Evolutionary conservation across 2,329 filamentous ascomycete genomes (phyloP).

Genomic region (Calonectria montana): DNA sequence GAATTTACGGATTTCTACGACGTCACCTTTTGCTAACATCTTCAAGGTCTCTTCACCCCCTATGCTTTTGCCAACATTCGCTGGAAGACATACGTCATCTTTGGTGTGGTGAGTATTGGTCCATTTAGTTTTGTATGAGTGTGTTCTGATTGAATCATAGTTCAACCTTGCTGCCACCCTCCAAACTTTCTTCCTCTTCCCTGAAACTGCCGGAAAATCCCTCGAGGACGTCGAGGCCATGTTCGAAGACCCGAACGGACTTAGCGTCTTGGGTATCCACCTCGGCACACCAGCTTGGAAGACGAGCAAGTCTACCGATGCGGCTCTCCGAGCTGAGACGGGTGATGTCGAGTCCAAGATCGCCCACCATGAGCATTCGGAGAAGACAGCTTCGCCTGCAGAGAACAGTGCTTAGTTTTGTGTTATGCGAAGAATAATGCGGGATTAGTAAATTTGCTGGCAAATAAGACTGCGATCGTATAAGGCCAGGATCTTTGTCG

Average conservation of each 20-base stretch:
- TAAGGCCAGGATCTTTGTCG: not conserved
- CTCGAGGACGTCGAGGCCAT: constrained; percentile 71
- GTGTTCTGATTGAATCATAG: not conserved
- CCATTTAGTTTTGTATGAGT: not conserved
- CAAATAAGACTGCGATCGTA: not conserved
- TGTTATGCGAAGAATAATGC: not conserved
- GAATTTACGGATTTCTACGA: not conserved
- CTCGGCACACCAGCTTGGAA: constrained; percentile 39
- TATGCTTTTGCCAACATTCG: constrained; percentile 16
- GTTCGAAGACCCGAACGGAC: constrained; percentile 40
- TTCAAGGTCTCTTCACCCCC: constrained; percentile 10
- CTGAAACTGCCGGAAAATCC: constrained; percentile 59
- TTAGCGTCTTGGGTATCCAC: constrained; percentile 19
- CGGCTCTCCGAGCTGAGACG: constrained; percentile 26
- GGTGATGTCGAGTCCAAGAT: constrained; percentile 38
- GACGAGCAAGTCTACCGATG: constrained; percentile 24
- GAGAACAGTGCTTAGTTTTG: not conserved
- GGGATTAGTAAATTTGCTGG: not conserved
- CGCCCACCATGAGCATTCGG: constrained; percentile 26
- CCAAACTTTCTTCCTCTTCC: constrained; percentile 56
- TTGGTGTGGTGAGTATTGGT: constrained; percentile 49
- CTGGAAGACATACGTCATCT: constrained; percentile 54
- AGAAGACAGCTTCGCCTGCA: constrained; percentile 22
- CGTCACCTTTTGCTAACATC: not conserved
- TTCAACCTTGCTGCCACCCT: constrained; percentile 37